Percentiles rank a stretch among this genome's conserved stretches.
Evolutionary conservation across 495 filamentous ascomycete species (phyloP).

Genomic region (Penicillium alfredii): DNA sequence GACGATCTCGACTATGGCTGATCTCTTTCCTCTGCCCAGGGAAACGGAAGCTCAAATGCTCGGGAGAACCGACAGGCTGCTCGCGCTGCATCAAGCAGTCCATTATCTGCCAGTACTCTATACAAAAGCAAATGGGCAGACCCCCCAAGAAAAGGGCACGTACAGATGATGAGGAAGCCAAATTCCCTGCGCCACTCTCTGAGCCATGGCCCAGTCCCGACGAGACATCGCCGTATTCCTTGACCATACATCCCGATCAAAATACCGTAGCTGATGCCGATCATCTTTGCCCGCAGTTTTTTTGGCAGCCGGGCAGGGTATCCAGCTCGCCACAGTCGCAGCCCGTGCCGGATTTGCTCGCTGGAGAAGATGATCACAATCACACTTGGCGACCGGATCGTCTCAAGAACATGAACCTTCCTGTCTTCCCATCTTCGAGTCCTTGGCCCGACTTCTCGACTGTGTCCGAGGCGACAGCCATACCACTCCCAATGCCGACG

Average conservation of each 20-base stretch:
- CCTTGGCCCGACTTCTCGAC: constrained; percentile 44
- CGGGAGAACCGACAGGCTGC: constrained; percentile 38
- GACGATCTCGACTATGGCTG: constrained; percentile 12
- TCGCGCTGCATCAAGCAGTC: constrained; percentile 38
- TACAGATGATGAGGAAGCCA: constrained; percentile 25
- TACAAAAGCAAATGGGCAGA: constrained; percentile 45
- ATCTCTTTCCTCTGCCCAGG: too few relatives aligned
- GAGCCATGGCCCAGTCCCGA: constrained; percentile 23
- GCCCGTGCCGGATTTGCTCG: constrained; percentile 15
- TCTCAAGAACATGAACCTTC: constrained; percentile 17
- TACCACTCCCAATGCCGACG: constrained; percentile 23
- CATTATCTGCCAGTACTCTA: constrained; percentile 39
- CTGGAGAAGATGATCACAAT: constrained; percentile 24
- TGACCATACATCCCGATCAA: constrained; percentile 4
- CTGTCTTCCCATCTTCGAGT: constrained; percentile 26
- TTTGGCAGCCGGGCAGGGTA: constrained; percentile 15
- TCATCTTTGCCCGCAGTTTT: constrained; percentile 25
- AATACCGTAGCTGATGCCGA: constrained; percentile 11
- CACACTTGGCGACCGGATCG: constrained; percentile 25
- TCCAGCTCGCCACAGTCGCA: constrained; percentile 12
- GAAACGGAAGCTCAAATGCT: constrained; percentile 46
- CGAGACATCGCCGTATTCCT: constrained; percentile 12
- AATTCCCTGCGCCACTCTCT: constrained; percentile 8
- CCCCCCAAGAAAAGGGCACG: constrained; percentile 40
- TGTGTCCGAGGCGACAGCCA: constrained; percentile 32